Base-by-base conservation (phyloP, 495 filamentous ascomycete genomes). In the Cryomyces minteri region DNA sequence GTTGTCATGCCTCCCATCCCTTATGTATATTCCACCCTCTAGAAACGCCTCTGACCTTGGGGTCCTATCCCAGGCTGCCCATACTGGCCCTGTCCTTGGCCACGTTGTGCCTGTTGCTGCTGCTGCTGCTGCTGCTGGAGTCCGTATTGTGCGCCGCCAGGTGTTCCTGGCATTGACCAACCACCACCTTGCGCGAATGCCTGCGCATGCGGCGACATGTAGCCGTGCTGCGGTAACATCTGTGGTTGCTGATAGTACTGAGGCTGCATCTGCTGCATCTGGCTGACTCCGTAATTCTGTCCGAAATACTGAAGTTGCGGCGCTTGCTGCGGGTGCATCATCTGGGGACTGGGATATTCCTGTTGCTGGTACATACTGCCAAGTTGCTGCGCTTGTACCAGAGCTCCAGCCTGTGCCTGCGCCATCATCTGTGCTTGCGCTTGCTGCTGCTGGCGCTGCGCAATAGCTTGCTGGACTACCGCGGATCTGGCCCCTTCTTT, bases 401-500 rank as follows among this genome's bases (percentile, higher is more conserved):
- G 14, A 31, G n/a, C 25, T 11, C 46, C 29, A 5, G 18, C 32
- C 33, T 46, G 46, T 14, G 14, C 34, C 14, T 54, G 41, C 7
- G 43, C 49, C 25, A 46, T 44, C 4, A 40, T 38, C 31, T 49
- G 32, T 40, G 11, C 11, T 11, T 36, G 43, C 29, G 12, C 4
- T 39, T 53, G 50, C 44, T 50, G 43, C 44, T 53, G 47, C 46
- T 53, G 50, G 25, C 50, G 39, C 31, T 37, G 39, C 1, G 40
- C 30, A 14, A 54, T 52, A 11, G 52, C 52, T 28, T 54, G 52
- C 31, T 51, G 49, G 6, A 54, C 49, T 7, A 41, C 40, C 28
- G 46, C 40, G 11, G 14, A 36, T 31, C 40, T 33, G 40, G 46
- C 33, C 32, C 12, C 18, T n/a, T 6, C 40, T n/a, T 32, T 33